Evolutionary conservation across 2,329 filamentous ascomycete species (phyloP).

Genomic region (Paecilomyces fulvus): DNA sequence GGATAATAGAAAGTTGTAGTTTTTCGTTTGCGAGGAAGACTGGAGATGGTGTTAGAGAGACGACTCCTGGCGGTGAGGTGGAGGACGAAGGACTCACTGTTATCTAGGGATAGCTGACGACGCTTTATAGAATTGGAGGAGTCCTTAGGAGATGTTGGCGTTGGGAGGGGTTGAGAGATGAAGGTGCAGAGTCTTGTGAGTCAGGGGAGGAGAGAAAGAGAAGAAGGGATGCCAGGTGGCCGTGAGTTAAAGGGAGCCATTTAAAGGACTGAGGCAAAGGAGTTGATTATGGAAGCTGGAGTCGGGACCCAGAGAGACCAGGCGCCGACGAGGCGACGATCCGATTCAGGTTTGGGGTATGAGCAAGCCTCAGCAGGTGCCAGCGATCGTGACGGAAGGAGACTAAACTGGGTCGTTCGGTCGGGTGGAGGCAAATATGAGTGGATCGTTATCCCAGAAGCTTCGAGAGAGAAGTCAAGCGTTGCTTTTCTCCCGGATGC

Average conservation of each 20-base stretch:
- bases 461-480: slow-evolving; percentile 3
- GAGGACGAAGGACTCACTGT: background rate
- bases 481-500: background rate
- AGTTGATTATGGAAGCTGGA: slow-evolving; percentile 1
- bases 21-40: slow-evolving; percentile 1
- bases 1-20: slow-evolving; percentile 3
- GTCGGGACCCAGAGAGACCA: slow-evolving; percentile 4
- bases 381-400: slow-evolving; percentile 3
- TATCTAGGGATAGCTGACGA: background rate
- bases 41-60: background rate
- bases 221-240: slow-evolving; percentile 3
- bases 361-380: slow-evolving; percentile 1
- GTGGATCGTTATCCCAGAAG: slow-evolving; percentile 3
- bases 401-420: background rate
- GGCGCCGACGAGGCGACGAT: slow-evolving; percentile 8
- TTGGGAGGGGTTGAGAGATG: slow-evolving; percentile 1
- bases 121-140: background rate
- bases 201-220: slow-evolving; percentile 2
- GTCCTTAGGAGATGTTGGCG: background rate
- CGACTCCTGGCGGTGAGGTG: background rate
- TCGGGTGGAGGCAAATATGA: slow-evolving; percentile 1
- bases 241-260: slow-evolving; percentile 4
- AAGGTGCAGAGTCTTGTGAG: background rate
- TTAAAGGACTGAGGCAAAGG: slow-evolving; percentile 5
- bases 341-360: slow-evolving; percentile 3